A percentile compares a stretch with the other conserved stretches of the same genome.
These are phyloP conservation scores for Cryptococcus amylolentus DNA, from an alignment of 1,284 basidiomycete genomes.

Conservation along the genomic window DNA sequence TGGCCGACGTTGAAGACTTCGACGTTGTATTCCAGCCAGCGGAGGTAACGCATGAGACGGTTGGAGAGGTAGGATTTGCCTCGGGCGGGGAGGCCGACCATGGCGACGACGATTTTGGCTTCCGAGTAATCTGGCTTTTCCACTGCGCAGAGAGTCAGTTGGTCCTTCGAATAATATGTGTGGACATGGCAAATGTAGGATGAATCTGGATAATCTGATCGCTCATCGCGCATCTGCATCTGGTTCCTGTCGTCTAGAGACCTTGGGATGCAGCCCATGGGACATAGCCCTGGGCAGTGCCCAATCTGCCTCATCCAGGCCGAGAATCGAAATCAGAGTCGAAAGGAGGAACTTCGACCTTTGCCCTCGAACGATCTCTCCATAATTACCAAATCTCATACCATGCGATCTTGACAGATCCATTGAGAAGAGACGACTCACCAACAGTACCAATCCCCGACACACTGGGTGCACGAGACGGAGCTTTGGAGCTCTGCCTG, in stretches of 20 bases:
- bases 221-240: no score
- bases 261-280: no score
- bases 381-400: no score
- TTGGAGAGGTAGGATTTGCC: constrained; percentile 83
- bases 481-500: constrained; percentile 40
- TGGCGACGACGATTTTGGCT: constrained; percentile 96
- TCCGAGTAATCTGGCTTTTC: constrained; percentile 97
- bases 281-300: no score
- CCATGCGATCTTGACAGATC: not conserved
- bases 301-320: no score
- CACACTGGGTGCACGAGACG: constrained; percentile 46
- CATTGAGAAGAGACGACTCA: constrained; percentile 14
- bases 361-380: not conserved
- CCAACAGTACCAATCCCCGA: constrained; percentile 50
- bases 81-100: constrained; percentile 82
- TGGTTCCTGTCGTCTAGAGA: no score
- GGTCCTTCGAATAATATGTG: not conserved
- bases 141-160: constrained; percentile 53
- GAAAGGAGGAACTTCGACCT: no score
- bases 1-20: constrained; percentile 99
- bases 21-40: constrained; percentile 97
- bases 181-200: no score
- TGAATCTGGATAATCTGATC: no score
- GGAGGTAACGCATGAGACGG: constrained; percentile 75
- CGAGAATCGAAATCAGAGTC: no score